Base-by-base conservation (phyloP, 2,329 filamentous ascomycete species). In the Ascochyta koolunga region DNA sequence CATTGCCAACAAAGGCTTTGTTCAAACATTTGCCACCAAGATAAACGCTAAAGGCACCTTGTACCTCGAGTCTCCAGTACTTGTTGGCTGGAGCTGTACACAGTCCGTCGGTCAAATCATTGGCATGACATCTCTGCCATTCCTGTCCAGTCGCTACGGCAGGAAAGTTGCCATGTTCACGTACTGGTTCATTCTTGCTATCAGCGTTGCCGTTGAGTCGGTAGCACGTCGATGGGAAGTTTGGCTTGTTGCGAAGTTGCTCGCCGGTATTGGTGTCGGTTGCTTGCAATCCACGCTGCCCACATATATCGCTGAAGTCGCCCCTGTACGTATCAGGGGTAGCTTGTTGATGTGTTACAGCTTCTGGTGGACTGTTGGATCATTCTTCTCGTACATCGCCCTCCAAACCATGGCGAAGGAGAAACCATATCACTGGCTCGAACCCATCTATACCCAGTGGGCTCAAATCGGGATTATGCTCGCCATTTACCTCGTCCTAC, bases 311-410 rank as follows among this genome's bases (percentile, higher is more conserved):
- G 69, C 76, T 2, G 77, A 80, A 51, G 65, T 76, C 0, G 73
- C 78, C 0, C 78, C 78, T 0, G 73, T 74, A 0, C 73, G 76
- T 7, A 66, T 78, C 1, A 68, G 77, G 16, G 78, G 78, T 18
- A 71, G 75, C 13, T 47, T 64, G 3, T 70, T 79, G 29, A 78
- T 79, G 50, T 45, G 37, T 18, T 54, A 54, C 38, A 54, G 39
- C 27, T 25, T 54, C 5, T 81, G 79, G 79, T 80, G 75, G 57
- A 73, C 75, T 1, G 25, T 79, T 0, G 79, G 79, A 1, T 69
- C 72, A n/a, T 73, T 80, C 29, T 77, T 76, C 32, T 77, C 75
- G 2, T 75, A 73, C 4, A 67, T 80, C 0, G 77, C 77, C 1
- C 63, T 80, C 3, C 70, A 79, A 21, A 50, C 61, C 2, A 64